These are phyloP conservation scores for Epichloe gansuensis DNA, from an alignment of 2,329 filamentous ascomycete species.

Conservation along the genomic window DNA sequence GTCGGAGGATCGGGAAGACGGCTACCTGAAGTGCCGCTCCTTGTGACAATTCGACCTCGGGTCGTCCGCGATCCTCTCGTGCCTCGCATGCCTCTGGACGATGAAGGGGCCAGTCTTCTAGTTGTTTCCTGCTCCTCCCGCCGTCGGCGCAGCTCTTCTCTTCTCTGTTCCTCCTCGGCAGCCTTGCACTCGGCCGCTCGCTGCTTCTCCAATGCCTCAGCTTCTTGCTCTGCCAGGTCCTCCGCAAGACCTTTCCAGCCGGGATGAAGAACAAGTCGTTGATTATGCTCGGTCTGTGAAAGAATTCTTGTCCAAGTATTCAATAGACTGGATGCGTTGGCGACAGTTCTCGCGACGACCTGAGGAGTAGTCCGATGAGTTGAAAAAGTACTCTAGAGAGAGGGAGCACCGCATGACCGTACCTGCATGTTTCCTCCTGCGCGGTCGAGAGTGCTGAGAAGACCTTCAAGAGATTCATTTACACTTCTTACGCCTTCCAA, in stretches of 20 bases:
- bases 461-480: slow-evolving; percentile 75
- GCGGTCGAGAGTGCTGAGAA: slow-evolving; percentile 58
- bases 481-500: slow-evolving; percentile 73
- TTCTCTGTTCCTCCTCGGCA: slow-evolving; percentile 65
- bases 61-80: slow-evolving; percentile 19
- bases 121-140: slow-evolving; percentile 48
- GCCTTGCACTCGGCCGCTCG: slow-evolving; percentile 67
- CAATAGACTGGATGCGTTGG: slow-evolving; percentile 76
- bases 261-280: slow-evolving; percentile 78
- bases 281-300: slow-evolving; percentile 94
- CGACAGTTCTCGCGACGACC: slow-evolving; percentile 78
- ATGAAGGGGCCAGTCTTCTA: slow-evolving; percentile 17
- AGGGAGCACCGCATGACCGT: slow-evolving; percentile 9
- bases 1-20: slow-evolving; percentile 16
- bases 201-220: slow-evolving; percentile 60
- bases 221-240: slow-evolving; percentile 77
- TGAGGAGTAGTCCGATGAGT: slow-evolving; percentile 20
- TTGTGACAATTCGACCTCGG: slow-evolving; percentile 16
- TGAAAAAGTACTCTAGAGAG: background rate
- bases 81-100: slow-evolving; percentile 18
- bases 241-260: slow-evolving; percentile 81
- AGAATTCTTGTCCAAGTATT: slow-evolving; percentile 95
- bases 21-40: slow-evolving; percentile 16
- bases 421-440: slow-evolving; percentile 70
- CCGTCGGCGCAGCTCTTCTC: slow-evolving; percentile 55